Evolutionary conservation across 306 rosid genomes (phyloP).

Genomic region (Corylus heterophylla): DNA sequence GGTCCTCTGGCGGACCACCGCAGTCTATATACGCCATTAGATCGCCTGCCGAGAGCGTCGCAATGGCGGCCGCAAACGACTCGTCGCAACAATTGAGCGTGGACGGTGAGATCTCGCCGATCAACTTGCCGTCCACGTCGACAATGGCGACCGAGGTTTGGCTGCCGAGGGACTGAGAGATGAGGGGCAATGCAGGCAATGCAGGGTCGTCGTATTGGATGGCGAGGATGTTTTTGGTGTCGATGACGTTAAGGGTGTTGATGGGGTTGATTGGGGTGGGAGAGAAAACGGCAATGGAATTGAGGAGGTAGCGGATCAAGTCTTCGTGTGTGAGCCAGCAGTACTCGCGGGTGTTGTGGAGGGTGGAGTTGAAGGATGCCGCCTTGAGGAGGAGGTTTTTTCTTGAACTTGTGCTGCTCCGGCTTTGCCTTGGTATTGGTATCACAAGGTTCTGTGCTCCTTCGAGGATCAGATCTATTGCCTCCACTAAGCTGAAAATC

Average conservation of each 20-base stretch:
- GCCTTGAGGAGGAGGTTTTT: conserved; percentile 26
- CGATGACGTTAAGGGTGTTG: conserved; percentile 52
- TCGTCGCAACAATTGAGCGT: conserved; percentile 63
- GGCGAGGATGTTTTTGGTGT: conserved; percentile 41
- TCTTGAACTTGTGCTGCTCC: conserved; percentile 23
- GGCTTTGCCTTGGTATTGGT: conserved; percentile 34
- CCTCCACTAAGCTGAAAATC: conserved; percentile 56
- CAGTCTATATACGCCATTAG: conserved; percentile 67
- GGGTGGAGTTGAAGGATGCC: conserved; percentile 22
- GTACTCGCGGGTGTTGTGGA: conserved; percentile 48
- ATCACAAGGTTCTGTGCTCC: conserved; percentile 77
- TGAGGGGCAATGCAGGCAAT: conserved; percentile 54
- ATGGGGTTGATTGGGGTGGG: conserved; percentile 47
- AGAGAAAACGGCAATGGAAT: conserved; percentile 65
- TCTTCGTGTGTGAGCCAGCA: conserved; percentile 97
- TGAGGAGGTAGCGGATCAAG: conserved; percentile 73
- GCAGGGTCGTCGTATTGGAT: conserved; percentile 65
- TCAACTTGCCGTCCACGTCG: conserved; percentile 44
- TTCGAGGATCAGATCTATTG: conserved; percentile 62
- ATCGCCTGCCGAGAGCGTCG: conserved; percentile 73
- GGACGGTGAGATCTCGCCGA: conserved; percentile 78
- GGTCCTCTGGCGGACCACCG: conserved; percentile 72
- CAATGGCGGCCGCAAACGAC: conserved; percentile 46
- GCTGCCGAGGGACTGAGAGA: conserved; percentile 41
- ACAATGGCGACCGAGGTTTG: conserved; percentile 74